Base-by-base conservation (phyloP, 106 monocot genomes). In the Dioscorea alata region DNA sequence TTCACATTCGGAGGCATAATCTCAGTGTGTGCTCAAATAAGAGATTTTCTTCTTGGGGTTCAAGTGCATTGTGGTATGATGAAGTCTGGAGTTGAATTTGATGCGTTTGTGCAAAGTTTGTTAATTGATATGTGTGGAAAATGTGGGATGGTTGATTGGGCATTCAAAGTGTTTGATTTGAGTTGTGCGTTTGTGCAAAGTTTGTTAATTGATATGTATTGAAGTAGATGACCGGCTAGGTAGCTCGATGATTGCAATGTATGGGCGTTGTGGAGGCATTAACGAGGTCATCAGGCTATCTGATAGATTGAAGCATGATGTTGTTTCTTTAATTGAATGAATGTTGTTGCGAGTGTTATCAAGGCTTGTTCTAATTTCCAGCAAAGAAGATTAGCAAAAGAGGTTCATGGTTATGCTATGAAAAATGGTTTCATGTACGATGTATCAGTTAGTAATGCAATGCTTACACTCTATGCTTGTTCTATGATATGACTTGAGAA, bases 81-180 rank as follows among this genome's bases (percentile, higher is more conserved):
- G 10, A 90, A 90, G 61, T 68, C 68, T 18, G 90, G 90, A n/a
- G 60, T 78, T 16, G 75, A 73, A 8, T 56, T 15, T 16, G 75
- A 86, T 67, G 50, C 67, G 4, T 86, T 81, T 69, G 51, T 90
- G 9, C 50, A 71, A 2, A 57, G 73, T 53, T 50, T 69, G 6
- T 56, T 89, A 67, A 71, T 89, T 17, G 77, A 89, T 50, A 82
- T 89, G 85, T 89, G 85, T 48, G 76, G 68, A 2, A 85, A 70
- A 23, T 85, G 76, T 48, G 83, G 78, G 18, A 63, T 73, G 57
- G 21, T 83, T 56, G 69, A 68, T 50, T 65, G 59, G 14, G 67
- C 73, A 23, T 79, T 75, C 86, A 74, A 57, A n/a, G n/a, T n/a
- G n/a, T n/a, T n/a, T n/a, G n/a, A n/a, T n/a, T n/a, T n/a, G n/a